Evolutionary conservation across 169 alveolate species (phyloP).

Genomic region (Plasmodium ovale): DNA sequence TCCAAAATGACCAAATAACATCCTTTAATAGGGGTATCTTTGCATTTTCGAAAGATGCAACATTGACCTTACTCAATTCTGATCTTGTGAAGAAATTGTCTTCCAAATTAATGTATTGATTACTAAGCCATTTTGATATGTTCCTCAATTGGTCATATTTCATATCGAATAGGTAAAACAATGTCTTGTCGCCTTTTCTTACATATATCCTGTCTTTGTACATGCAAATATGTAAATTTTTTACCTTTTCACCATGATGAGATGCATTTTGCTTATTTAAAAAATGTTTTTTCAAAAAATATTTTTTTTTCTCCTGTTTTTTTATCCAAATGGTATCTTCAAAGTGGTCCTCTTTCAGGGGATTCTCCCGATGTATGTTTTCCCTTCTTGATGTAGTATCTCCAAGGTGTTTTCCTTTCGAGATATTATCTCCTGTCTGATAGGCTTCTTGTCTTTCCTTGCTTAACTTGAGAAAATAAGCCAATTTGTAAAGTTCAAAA

Average conservation of each 20-base stretch:
- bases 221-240: not conserved
- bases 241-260: not conserved
- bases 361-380: not conserved
- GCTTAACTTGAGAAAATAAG: constrained; percentile 5
- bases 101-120: constrained; percentile 56
- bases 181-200: constrained; percentile 3
- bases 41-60: not conserved
- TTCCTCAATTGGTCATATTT: constrained; percentile 26
- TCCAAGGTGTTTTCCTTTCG: not conserved
- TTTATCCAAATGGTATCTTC: too few relatives aligned
- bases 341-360: not conserved
- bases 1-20: constrained; percentile 30
- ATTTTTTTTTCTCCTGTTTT: too few relatives aligned
- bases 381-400: too few relatives aligned
- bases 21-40: constrained; percentile 1
- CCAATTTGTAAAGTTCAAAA: constrained; percentile 54
- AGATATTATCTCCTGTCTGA: too few relatives aligned
- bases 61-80: not conserved
- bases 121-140: not conserved
- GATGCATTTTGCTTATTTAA: not conserved
- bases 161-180: constrained; percentile 42
- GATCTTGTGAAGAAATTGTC: constrained; percentile 48
- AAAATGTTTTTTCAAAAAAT: not conserved
- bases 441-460: not conserved
- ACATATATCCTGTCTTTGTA: constrained; percentile 18